Percentiles rank a stretch among this genome's conserved stretches.
Evolutionary conservation across 129 eudicot genomes (phyloP).

Genomic region (Sambucus nigra): DNA sequence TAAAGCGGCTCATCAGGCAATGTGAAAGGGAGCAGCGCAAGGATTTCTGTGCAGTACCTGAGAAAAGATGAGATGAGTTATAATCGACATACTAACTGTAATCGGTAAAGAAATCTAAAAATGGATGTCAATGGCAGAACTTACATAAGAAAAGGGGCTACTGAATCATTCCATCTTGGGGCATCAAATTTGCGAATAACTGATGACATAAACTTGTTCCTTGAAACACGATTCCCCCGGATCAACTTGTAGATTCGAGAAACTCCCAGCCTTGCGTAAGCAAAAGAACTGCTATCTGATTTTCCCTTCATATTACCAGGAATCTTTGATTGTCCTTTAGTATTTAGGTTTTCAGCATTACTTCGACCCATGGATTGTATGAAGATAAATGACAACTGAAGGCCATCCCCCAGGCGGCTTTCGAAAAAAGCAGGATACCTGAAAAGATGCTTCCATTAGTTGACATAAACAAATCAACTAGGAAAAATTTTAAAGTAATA

Average conservation of each 20-base stretch:
- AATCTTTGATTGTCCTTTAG: conserved; percentile 38
- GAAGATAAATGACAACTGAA: conserved; percentile 81
- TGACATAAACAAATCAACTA: conserved; percentile 11
- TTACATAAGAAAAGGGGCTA: conserved; percentile 65
- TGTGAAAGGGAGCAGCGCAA: conserved; percentile 78
- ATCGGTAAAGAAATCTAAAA: not conserved
- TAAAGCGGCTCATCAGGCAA: conserved; percentile 87
- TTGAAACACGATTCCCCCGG: conserved; percentile 82
- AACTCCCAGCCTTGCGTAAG: conserved; percentile 72
- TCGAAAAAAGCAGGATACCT: conserved; percentile 95
- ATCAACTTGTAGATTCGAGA: conserved; percentile 93
- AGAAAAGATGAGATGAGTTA: conserved; percentile 7
- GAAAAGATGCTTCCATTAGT: conserved; percentile 26
- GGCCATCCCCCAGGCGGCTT: conserved; percentile 98
- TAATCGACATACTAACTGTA: not conserved
- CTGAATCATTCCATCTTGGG: conserved; percentile 53
- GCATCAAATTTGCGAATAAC: conserved; percentile 81
- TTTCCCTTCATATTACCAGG: conserved; percentile 45
- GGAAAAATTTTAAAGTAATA: not conserved
- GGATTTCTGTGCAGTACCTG: conserved; percentile 96
- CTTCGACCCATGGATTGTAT: conserved; percentile 58
- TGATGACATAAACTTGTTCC: conserved; percentile 93
- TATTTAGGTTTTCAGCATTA: conserved; percentile 27
- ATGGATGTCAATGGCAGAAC: too few relatives aligned
- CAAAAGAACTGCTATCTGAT: conserved; percentile 43